Evolutionary conservation across 2,329 filamentous ascomycete species (phyloP).

Genomic region (Aspergillus fijiensis): DNA sequence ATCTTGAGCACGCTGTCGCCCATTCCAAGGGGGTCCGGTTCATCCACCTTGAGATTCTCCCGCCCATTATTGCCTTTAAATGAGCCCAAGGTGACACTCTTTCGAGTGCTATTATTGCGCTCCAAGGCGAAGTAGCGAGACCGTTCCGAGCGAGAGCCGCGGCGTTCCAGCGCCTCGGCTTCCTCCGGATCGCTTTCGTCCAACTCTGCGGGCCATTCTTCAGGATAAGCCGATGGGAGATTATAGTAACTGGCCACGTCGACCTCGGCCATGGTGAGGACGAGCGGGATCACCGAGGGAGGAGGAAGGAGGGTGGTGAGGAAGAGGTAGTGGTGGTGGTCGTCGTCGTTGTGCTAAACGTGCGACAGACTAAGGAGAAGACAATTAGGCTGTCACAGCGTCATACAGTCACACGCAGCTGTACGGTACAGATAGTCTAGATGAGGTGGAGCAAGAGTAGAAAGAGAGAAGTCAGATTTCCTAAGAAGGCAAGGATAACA

Average conservation of each 20-base stretch:
- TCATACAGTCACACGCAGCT: constrained; percentile 7
- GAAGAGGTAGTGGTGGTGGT: constrained; percentile 5
- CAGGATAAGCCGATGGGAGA: constrained; percentile 72
- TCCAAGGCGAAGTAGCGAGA: constrained; percentile 85
- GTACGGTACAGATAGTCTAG: background rate
- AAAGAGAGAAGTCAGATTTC: background rate
- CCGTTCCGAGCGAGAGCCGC: constrained; percentile 58
- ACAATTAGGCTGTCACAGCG: background rate
- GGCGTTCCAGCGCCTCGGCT: constrained; percentile 45
- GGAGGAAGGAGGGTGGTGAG: background rate
- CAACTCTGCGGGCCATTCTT: constrained; percentile 82
- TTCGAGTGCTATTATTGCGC: constrained; percentile 67
- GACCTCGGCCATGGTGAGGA: constrained; percentile 62
- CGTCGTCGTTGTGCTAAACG: background rate
- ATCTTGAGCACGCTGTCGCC: constrained; percentile 82
- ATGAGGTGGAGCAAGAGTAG: constrained; percentile 1
- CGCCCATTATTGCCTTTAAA: constrained; percentile 67
- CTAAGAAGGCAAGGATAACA: constrained; percentile 1
- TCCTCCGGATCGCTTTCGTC: constrained; percentile 69
- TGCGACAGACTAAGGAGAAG: background rate
- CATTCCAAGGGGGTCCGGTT: constrained; percentile 86
- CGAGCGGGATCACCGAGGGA: background rate
- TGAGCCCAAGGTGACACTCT: constrained; percentile 65
- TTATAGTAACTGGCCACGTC: constrained; percentile 91
- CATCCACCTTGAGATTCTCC: constrained; percentile 81